Percentiles rank a stretch among this genome's conserved stretches.
phyloP scores from a whole-genome alignment of 805 yeast genomes.

The Starmera quercuum region DNA sequence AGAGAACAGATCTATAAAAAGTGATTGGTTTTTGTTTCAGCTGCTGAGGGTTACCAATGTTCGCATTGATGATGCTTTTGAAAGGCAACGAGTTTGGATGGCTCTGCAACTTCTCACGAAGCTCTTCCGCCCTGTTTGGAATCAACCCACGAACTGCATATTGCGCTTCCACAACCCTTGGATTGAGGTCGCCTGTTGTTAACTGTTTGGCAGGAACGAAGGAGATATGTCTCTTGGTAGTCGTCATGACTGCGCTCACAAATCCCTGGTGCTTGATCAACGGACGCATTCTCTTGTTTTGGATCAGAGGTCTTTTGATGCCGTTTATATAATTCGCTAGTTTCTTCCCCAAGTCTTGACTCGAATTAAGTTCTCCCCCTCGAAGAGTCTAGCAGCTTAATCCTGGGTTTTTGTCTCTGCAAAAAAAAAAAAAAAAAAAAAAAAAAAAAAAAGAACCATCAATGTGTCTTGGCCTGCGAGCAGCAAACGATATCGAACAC shows the following conservation, averaged over 20 bases:
- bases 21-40: slow-evolving; percentile 89
- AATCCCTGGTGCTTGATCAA: too few relatives aligned
- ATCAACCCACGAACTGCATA: slow-evolving; percentile 95
- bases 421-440: too few relatives aligned
- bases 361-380: too few relatives aligned
- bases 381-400: too few relatives aligned
- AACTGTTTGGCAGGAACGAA: slow-evolving; percentile 28
- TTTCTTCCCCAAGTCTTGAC: too few relatives aligned
- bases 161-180: slow-evolving; percentile 71
- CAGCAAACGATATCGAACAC: too few relatives aligned
- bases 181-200: slow-evolving; percentile 52
- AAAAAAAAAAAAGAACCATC: too few relatives aligned
- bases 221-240: neutral
- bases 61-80: slow-evolving; percentile 72
- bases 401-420: too few relatives aligned
- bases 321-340: too few relatives aligned
- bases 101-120: slow-evolving; percentile 46
- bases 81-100: slow-evolving; percentile 68
- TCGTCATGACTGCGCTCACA: neutral
- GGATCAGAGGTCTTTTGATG: too few relatives aligned
- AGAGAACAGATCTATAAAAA: slow-evolving; percentile 88
- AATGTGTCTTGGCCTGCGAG: too few relatives aligned
- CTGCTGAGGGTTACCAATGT: slow-evolving; percentile 98
- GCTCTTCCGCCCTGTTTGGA: slow-evolving; percentile 89
- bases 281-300: too few relatives aligned